Evolutionary conservation across 2,329 filamentous ascomycete genomes (phyloP), one percentile per base, ranked within the genome.

Genomic region (Pseudohalonectria lignicola): DNA sequence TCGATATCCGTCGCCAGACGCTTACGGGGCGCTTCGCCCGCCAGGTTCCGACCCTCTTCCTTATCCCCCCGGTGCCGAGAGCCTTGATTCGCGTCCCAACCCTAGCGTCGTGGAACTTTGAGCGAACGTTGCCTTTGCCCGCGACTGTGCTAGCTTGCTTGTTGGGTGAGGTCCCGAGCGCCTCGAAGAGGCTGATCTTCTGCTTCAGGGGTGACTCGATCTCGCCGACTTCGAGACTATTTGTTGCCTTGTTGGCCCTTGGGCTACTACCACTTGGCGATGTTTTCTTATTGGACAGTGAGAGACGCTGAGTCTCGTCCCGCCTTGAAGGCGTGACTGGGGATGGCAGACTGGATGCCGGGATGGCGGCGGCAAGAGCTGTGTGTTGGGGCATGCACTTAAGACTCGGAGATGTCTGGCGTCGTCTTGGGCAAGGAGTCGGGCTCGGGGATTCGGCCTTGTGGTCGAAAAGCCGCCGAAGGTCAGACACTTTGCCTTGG

Each of bases 141-240:
- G 19, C 5, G 34, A 41, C 20, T 31, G 37, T 5, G 36, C 6
- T 12, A 17, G 34, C 8, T 2, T 23, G 4, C 11, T 20, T 5
- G 17, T 13, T 23, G 29, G 26, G 32, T 15, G 26, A 37, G 19
- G 16, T 37, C 12, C 40, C 42, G 4, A 54, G 25, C 3, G 40
- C 34, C 32, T 55, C 51, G 35, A 54, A 53, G n/a, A 49, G 30
- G n/a, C 35, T 38, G 25, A 55, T 52, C 18, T 41, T 47, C 10
- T 49, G 42, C 20, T 48, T 50, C 5, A 53, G 42, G 2, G 48
- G 49, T 1, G 51, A 52, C 3, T 43, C 41, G 21, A 26, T 12
- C 9, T 28, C 34, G 36, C 39, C 36, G 41, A 43, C 13, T 20
- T 31, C 20, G 41, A 11, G 3, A 19, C n/a, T 38, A 20, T 31